Evolutionary conservation across 2,329 filamentous ascomycete genomes (phyloP), one percentile per base, ranked within the genome.

Genomic region (Apiospora aurea): DNA sequence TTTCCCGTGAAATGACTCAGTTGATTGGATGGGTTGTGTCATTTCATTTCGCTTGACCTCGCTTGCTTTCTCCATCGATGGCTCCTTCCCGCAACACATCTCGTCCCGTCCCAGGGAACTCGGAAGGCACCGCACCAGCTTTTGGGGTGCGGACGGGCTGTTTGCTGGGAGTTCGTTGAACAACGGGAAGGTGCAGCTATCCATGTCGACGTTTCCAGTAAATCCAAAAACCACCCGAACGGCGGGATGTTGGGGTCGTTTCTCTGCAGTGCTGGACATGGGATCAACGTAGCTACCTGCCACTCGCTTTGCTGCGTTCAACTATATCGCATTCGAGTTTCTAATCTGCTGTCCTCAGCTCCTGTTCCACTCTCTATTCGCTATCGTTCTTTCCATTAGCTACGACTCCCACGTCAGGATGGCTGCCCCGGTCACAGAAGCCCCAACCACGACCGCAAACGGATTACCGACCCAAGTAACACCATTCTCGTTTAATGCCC

Each of bases 391-490:
- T 11, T 38, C 18, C 29, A 11, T 38, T 8, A 10, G 10, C 16
- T 8, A 7, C 18, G 7, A 21, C 16, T 38, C 7, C 7, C 3
- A 61, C 2, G 29, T 38, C 2, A 38, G 7, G 11, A 61, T 64
- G 34, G 18, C 57, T 6, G 57, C 34, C 18, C 3, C 34, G 10
- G 13, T 41, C 8, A 64, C 57, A 41, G 34, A 38, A 24, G 57
- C 57, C 21, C 57, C 57, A 41, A 41, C 57, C 34, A 13, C 57
- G 5, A 64, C 57, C 10, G 4, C 57, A 4, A 24, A 29, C 16
- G 44, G 69, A 11, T 10, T 70, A 44, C 69, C 69, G 8, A 34
- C 69, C n/a, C 69, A 70, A 53, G 61, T 29, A 8, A 70, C 69
- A n/a, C 29, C 69, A 3, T 70, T 70, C 49, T 64, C 69, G 10